Base-by-base conservation (phyloP, 768 basidiomycete species). In the Hericium rajendrae region DNA sequence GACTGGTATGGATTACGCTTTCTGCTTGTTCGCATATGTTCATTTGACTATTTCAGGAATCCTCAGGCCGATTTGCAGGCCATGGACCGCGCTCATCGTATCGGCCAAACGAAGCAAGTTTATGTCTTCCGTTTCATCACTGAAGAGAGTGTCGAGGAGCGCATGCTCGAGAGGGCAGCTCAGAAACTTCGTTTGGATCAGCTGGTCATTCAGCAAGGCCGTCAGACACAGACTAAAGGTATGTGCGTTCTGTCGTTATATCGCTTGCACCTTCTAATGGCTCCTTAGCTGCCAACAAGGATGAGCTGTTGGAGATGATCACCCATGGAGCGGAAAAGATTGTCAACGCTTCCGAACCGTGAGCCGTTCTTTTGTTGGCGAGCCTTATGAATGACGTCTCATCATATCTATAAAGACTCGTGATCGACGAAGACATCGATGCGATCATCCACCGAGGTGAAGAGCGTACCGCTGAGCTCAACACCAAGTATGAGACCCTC, bases 11-110 rank as follows among this genome's bases (percentile, higher is more conserved):
- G 20, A 52, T 26, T 22, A 13, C 9, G 49, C 22, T 51, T 51
- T 12, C 18, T 22, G 38, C 24, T 37, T 12, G 18, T 38, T 13
- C 38, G 51, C 20, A 24, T 5, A 28, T n/a, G 12, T 38, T 54
- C 32, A 46, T 50, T 59, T 24, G 57, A 12, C 18, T 46, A 5
- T 13, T 15, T 11, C 62, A 92, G 88, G 93, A 99, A 98, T 70
- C 95, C 97, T 1, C 97, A 99, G 73, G 97, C 95, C 2, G 97
- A 99, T 75, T 72, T 99, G 49, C 97, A 99, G 69, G 97, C 97
- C 4, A 97, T 97, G 95, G 94, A 98, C 67, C 89, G 93, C 57
- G 94, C 94, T 0, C 94, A 95, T 73, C 89, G 93, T 57, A 95
- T 95, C 60, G 94, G 94, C 3, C 94, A 97, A 73, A 95, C 91